Conservation (phyloP, 129 eudicot species). For the Chrysanthemum lavandulifolium region DNA sequence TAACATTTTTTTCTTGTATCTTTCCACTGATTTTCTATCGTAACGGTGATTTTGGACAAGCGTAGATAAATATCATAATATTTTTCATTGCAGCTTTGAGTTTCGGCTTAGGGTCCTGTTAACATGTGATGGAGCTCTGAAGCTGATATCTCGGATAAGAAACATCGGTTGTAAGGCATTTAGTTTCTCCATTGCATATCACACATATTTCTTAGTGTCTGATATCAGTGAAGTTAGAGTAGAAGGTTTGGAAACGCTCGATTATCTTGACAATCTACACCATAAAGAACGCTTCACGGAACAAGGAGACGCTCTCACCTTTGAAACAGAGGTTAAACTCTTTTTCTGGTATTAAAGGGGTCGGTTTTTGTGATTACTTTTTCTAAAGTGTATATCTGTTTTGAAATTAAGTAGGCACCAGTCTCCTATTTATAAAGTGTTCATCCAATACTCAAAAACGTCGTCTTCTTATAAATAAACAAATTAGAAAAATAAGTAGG, state of each 20-base stretch:
- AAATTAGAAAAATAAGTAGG: too few species aligned
- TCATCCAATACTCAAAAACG: too few species aligned
- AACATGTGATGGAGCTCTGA: conserved; percentile 57
- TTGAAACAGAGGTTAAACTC: conserved; percentile 72
- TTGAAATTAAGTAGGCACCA: too few species aligned
- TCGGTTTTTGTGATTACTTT: too few species aligned
- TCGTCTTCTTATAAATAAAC: too few species aligned
- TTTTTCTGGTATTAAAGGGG: background rate
- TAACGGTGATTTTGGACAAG: background rate
- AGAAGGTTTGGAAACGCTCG: conserved; percentile 95
- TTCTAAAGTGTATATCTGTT: too few species aligned
- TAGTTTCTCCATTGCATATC: conserved; percentile 79
- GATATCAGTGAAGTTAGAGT: conserved; percentile 98
- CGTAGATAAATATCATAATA: background rate
- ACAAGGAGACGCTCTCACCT: conserved; percentile 95
- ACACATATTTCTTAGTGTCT: conserved; percentile 74
- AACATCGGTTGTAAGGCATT: conserved; percentile 79
- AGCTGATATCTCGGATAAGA: conserved; percentile 70
- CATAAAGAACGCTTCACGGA: conserved; percentile 80
- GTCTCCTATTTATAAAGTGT: too few species aligned
- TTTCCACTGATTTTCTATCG: background rate
- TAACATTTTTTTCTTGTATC: background rate
- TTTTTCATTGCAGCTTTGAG: conserved; percentile 53
- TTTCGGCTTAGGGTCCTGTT: conserved; percentile 73
- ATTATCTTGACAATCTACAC: conserved; percentile 73